These are phyloP conservation scores for Quercus gilva DNA, from an alignment of 306 rosid genomes.

Conservation along the genomic window DNA sequence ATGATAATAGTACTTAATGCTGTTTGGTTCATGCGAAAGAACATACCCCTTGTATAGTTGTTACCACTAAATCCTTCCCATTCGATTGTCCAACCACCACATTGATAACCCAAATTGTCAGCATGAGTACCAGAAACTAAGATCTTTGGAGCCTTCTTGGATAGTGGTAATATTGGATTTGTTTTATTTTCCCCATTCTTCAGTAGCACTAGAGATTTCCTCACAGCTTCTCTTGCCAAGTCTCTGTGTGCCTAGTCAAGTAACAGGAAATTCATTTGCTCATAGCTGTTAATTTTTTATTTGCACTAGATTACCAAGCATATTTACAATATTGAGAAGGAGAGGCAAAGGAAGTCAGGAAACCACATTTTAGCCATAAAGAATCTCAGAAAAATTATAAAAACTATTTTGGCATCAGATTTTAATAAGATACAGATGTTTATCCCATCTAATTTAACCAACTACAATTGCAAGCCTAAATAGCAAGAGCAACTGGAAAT, in stretches of 20 bases:
- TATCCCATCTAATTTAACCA: not conserved
- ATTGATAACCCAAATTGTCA: conserved; percentile 94
- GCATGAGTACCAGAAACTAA: conserved; percentile 88
- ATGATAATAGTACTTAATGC: not conserved
- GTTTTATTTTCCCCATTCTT: conserved; percentile 82
- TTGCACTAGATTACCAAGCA: not conserved
- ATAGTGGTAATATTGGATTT: conserved; percentile 73
- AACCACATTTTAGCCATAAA: not conserved
- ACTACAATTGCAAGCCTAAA: not conserved
- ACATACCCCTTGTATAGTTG: conserved; percentile 68
- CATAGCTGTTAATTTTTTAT: not conserved
- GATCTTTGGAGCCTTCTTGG: conserved; percentile 63
- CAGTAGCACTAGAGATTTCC: conserved; percentile 82
- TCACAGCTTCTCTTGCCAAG: conserved; percentile 96
- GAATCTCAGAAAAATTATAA: not conserved
- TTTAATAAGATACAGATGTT: not conserved
- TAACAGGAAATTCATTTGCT: conserved; percentile 14
- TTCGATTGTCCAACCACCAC: conserved; percentile 96
- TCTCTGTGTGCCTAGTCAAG: conserved; percentile 70
- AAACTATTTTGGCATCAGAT: not conserved
- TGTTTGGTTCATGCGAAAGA: not conserved
- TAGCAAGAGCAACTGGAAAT: not conserved
- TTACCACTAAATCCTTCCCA: conserved; percentile 97
- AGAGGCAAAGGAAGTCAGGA: not conserved
- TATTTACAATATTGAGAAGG: not conserved